phyloP scores from a whole-genome alignment of 371 early-diverging fungal species.

The Enterospora canceri region DNA sequence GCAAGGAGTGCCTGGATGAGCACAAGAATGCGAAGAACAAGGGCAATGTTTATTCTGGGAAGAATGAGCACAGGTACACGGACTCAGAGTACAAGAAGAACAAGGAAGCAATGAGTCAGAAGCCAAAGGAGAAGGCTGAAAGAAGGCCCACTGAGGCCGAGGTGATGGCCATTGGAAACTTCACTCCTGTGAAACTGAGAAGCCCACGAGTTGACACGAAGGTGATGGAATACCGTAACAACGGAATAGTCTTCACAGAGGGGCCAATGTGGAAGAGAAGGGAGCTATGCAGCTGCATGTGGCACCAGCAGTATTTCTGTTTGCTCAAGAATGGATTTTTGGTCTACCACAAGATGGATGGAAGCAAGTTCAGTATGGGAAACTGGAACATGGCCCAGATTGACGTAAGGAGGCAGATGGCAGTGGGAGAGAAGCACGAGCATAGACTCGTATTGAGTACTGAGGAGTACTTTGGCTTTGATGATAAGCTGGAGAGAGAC shows the following conservation, averaged over 20 bases:
- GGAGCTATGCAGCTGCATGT: conserved; percentile 42
- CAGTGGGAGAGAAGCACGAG: conserved; percentile 17
- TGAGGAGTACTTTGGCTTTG: conserved; percentile 30
- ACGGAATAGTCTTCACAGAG: conserved; percentile 25
- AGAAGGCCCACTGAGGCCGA: not conserved
- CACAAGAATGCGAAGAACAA: too few species aligned
- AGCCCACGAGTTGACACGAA: conserved; percentile 7
- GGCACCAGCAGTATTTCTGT: conserved; percentile 48
- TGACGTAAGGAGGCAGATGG: not conserved
- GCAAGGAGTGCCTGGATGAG: too few species aligned
- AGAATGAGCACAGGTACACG: too few species aligned
- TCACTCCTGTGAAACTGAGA: conserved; percentile 4
- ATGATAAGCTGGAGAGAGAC: conserved; percentile 30
- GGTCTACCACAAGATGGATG: conserved; percentile 36
- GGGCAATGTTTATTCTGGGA: too few species aligned
- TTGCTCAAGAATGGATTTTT: conserved; percentile 38
- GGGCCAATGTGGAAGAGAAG: conserved; percentile 42
- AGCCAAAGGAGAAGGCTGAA: not conserved
- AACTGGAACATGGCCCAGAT: conserved; percentile 28
- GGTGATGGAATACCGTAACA: conserved; percentile 28
- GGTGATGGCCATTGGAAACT: not conserved
- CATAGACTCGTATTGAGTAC: conserved; percentile 20
- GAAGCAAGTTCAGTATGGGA: conserved; percentile 28
- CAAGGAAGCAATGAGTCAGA: too few species aligned
- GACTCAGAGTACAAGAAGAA: too few species aligned